Conservation (phyloP, 345 rosid genomes). For the Geranium brycei region DNA sequence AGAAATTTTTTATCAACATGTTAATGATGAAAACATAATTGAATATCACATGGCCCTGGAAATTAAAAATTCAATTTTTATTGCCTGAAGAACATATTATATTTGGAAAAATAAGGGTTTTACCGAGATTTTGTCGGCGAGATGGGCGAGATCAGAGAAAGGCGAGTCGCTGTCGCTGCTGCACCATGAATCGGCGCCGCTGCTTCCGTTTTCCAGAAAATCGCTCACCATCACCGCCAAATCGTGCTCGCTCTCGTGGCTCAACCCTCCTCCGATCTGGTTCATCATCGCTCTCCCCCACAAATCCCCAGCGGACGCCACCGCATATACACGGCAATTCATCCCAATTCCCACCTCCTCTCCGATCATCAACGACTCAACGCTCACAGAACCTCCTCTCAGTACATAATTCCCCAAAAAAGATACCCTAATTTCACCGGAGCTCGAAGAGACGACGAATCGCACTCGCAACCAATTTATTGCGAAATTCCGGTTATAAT, state of each 20-base stretch:
- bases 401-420: too few relatives aligned
- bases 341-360: conserved; percentile 15
- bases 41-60: neutral
- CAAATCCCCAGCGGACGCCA: conserved; percentile 31
- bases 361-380: too few relatives aligned
- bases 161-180: conserved; percentile 90
- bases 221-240: conserved; percentile 78
- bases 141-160: conserved; percentile 50
- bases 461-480: too few relatives aligned
- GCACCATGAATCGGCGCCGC: conserved; percentile 47
- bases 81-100: too few relatives aligned
- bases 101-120: neutral
- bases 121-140: conserved; percentile 71
- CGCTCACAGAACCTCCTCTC: too few relatives aligned
- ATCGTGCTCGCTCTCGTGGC: conserved; percentile 83
- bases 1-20: neutral
- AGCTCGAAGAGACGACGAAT: too few relatives aligned
- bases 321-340: conserved; percentile 44
- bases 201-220: conserved; percentile 62
- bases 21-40: neutral
- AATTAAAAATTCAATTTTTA: too few relatives aligned
- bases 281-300: conserved; percentile 21
- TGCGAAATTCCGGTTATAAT: too few relatives aligned
- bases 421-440: too few relatives aligned
- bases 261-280: conserved; percentile 37